These are phyloP conservation scores for Saccharomyces kudriavzevii DNA, from an alignment of 805 yeast genomes.

Conservation along the genomic window DNA sequence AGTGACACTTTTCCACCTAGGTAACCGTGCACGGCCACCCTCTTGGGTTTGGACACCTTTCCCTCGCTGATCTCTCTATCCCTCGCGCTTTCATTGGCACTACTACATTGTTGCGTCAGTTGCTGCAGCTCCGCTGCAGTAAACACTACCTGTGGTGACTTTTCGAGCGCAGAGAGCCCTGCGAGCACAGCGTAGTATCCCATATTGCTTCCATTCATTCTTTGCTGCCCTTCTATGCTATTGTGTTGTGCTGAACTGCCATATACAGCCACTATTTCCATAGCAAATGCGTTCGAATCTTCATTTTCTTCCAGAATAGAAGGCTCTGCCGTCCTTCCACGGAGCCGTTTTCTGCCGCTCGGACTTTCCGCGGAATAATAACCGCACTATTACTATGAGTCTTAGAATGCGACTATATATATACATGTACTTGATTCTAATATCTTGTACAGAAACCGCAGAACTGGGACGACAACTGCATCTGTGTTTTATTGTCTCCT, in stretches of 20 bases:
- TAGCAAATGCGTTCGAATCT: not conserved
- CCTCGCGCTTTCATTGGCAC: slow-evolving; percentile 14
- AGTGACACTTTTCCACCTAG: slow-evolving; percentile 25
- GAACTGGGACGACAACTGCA: not conserved
- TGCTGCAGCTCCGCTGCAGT: slow-evolving; percentile 21
- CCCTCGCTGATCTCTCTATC: slow-evolving; percentile 12
- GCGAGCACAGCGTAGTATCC: slow-evolving; percentile 27
- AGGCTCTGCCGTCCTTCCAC: not conserved
- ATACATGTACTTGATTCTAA: not conserved
- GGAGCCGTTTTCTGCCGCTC: not conserved
- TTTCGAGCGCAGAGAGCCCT: slow-evolving; percentile 27
- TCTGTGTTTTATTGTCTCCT: not conserved
- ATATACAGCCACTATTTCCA: not conserved
- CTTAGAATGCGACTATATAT: not conserved
- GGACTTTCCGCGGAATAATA: not conserved
- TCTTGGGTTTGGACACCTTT: slow-evolving; percentile 4
- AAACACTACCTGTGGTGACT: slow-evolving; percentile 23
- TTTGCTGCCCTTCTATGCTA: not conserved
- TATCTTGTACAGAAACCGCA: not conserved
- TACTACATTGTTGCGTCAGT: slow-evolving; percentile 23
- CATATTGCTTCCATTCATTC: not conserved
- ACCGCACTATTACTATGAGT: not conserved
- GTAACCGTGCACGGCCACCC: slow-evolving; percentile 25
- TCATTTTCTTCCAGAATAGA: not conserved
- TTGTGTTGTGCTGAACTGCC: not conserved